phyloP scores from a whole-genome alignment of 441 rosid genomes.

The Populus hybrid region DNA sequence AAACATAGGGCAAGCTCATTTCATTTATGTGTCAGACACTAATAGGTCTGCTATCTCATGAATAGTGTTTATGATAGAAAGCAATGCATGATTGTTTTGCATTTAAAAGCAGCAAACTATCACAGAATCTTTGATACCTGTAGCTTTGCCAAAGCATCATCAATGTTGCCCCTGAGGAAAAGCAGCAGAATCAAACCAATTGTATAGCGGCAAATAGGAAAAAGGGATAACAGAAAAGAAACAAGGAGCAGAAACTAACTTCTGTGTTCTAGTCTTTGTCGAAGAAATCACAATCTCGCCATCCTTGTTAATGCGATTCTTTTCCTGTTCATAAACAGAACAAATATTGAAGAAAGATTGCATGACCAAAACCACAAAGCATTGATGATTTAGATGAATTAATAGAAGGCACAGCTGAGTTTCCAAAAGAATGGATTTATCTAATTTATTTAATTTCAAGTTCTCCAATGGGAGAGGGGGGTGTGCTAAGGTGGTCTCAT shows the following conservation, averaged over 20 bases:
- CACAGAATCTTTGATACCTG: conserved; percentile 48
- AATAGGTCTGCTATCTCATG: background rate
- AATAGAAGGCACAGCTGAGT: background rate
- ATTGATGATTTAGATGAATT: background rate
- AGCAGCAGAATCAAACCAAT: conserved; percentile 7
- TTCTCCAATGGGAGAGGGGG: background rate
- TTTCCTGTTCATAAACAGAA: conserved; percentile 58
- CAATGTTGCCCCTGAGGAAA: conserved; percentile 79
- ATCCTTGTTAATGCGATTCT: conserved; percentile 90
- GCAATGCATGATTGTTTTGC: background rate
- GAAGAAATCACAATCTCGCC: conserved; percentile 95
- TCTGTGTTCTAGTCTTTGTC: conserved; percentile 91
- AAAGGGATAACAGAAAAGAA: conserved; percentile 1
- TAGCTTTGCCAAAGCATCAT: conserved; percentile 81
- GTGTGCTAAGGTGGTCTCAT: background rate
- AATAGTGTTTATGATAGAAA: background rate
- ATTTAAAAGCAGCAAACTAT: background rate
- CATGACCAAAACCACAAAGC: background rate
- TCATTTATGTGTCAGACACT: background rate
- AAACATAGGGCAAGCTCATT: background rate
- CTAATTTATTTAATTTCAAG: background rate
- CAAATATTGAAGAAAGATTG: conserved; percentile 4
- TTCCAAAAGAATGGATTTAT: background rate
- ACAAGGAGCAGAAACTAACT: conserved; percentile 38
- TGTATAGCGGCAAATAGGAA: conserved; percentile 8